phyloP scores from a whole-genome alignment of 257 asterid species.

The Jacaranda mimosifolia region DNA sequence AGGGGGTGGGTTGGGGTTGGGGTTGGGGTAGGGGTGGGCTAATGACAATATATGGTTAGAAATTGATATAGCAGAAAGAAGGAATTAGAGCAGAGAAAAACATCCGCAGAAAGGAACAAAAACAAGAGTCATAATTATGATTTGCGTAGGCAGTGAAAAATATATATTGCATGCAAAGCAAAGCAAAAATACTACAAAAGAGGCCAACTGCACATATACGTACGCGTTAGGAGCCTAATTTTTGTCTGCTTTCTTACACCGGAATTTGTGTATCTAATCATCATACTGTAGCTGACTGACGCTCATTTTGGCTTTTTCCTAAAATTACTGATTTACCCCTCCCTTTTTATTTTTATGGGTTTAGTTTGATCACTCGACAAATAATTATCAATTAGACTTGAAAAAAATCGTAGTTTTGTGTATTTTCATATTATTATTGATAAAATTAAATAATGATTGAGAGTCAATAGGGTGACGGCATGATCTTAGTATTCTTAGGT shows the following conservation, averaged over 20 bases:
- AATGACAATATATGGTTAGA: slow-evolving; percentile 43
- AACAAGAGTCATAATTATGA: slow-evolving; percentile 40
- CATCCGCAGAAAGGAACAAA: slow-evolving; percentile 59
- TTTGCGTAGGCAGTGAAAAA: slow-evolving; percentile 30
- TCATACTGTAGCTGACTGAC: slow-evolving; percentile 31
- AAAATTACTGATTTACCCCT: slow-evolving; percentile 16
- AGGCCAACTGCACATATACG: slow-evolving; percentile 44
- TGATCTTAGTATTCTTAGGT: no score
- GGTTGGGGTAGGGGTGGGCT: neutral
- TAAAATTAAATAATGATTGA: no score
- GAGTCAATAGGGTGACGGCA: no score
- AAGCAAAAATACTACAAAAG: slow-evolving; percentile 45
- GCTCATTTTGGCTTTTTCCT: slow-evolving; percentile 12
- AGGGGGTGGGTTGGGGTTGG: neutral
- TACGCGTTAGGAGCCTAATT: slow-evolving; percentile 43
- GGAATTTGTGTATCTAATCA: slow-evolving; percentile 44
- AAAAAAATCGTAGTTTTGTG: no score
- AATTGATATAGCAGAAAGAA: slow-evolving; percentile 33
- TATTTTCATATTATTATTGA: no score
- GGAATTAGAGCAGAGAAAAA: slow-evolving; percentile 43
- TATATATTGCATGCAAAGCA: slow-evolving; percentile 43
- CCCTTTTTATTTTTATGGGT: neutral
- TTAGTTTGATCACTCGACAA: no score
- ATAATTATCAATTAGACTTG: no score
- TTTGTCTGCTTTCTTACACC: slow-evolving; percentile 54